These are phyloP conservation scores for Grigorovia jiainica DNA, from an alignment of 805 yeast genomes.

Conservation along the genomic window DNA sequence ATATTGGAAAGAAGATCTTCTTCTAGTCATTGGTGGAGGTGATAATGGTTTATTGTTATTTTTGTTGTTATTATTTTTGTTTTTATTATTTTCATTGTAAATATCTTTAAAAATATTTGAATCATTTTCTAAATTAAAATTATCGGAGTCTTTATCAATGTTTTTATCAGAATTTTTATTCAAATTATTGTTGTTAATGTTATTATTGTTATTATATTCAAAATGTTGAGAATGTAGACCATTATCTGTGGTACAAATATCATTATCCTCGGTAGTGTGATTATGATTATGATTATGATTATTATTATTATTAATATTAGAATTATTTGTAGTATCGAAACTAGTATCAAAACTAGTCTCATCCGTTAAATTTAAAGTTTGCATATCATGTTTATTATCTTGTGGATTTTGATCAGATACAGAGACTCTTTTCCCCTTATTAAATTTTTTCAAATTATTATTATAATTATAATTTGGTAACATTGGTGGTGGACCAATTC, in stretches of 20 bases:
- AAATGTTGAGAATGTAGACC: background rate
- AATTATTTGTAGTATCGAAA: too few species aligned
- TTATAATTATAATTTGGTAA: background rate
- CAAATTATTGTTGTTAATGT: background rate
- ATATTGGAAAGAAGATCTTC: constrained; percentile 21
- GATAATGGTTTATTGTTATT: background rate
- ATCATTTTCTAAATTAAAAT: too few species aligned
- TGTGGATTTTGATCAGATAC: constrained; percentile 5
- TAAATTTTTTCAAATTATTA: background rate
- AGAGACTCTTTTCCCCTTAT: constrained; percentile 4
- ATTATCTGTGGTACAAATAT: background rate
- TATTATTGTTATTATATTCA: background rate
- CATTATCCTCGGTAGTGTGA: too few species aligned
- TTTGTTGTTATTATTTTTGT: background rate
- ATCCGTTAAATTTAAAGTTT: constrained; percentile 1
- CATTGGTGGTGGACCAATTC: background rate
- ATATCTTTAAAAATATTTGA: too few species aligned
- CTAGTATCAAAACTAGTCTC: background rate
- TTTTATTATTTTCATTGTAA: background rate
- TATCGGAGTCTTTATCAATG: too few species aligned
- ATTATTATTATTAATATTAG: too few species aligned
- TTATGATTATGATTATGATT: too few species aligned
- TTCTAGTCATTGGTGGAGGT: constrained; percentile 8
- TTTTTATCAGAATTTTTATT: background rate
- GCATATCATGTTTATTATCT: constrained; percentile 10